Conservation (phyloP, 2,329 filamentous ascomycete species). For the Phyllosticta paracitricarpa region DNA sequence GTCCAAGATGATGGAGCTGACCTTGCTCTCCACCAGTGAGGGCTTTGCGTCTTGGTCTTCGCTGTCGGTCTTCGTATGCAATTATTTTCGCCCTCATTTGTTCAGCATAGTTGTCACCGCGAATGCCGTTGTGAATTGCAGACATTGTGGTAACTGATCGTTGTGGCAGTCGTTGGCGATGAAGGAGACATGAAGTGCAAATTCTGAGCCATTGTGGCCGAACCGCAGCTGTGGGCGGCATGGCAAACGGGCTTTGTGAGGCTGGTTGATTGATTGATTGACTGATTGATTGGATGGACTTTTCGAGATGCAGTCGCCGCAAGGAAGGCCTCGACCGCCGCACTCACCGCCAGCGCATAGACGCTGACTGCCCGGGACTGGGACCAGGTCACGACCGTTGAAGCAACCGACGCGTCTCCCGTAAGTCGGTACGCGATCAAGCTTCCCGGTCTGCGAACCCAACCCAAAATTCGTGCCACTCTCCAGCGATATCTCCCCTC, state of each 20-base stretch:
- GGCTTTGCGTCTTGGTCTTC: background rate
- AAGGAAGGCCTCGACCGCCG: background rate
- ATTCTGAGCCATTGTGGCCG: background rate
- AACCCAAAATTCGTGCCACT: background rate
- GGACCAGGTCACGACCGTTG: too few relatives aligned
- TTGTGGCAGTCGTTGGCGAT: background rate
- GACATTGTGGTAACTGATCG: conserved; percentile 52
- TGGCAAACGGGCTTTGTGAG: background rate
- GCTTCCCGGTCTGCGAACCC: background rate
- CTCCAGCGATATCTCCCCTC: background rate
- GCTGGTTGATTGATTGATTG: too few relatives aligned
- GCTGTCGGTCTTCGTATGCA: background rate
- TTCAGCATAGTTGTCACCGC: conserved; percentile 22
- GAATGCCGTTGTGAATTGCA: conserved; percentile 59
- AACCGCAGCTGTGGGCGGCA: background rate
- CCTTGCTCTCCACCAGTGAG: background rate
- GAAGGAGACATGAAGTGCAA: background rate
- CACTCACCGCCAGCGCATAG: background rate
- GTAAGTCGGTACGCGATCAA: background rate
- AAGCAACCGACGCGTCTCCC: background rate
- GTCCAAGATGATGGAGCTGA: background rate
- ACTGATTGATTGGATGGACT: too few relatives aligned
- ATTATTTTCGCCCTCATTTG: background rate
- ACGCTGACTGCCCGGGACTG: background rate
- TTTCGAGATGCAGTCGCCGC: background rate